Conservation (phyloP, 306 rosid species). For the Acmispon strigosus region DNA sequence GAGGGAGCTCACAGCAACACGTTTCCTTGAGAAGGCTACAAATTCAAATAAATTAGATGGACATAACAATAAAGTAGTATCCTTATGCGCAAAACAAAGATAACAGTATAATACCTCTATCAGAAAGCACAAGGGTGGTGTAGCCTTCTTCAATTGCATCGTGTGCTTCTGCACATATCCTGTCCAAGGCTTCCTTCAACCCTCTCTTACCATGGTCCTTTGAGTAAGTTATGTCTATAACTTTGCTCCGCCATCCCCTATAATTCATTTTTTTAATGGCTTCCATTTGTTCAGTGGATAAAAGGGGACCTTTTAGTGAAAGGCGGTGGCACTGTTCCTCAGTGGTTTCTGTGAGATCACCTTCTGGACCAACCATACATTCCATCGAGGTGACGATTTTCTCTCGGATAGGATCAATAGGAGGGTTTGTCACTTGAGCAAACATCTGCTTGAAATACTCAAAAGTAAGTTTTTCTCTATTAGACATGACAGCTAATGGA, state of each 20-base stretch:
- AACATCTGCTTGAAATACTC: constrained; percentile 99
- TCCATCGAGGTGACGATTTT: constrained; percentile 93
- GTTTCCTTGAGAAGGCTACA: constrained; percentile 73
- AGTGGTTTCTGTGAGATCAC: constrained; percentile 85
- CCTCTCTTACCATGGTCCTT: constrained; percentile 70
- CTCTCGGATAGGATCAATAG: constrained; percentile 96
- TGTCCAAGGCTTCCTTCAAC: constrained; percentile 78
- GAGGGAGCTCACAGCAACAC: constrained; percentile 91
- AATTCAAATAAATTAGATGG: constrained; percentile 6
- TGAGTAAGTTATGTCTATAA: constrained; percentile 81
- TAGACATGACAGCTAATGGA: constrained; percentile 94
- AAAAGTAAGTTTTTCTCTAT: constrained; percentile 80
- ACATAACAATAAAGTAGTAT: not conserved
- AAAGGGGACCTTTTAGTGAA: constrained; percentile 81
- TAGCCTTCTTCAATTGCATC: constrained; percentile 80
- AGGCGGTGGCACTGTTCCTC: constrained; percentile 94
- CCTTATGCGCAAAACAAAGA: constrained; percentile 4
- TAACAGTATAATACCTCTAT: constrained; percentile 61
- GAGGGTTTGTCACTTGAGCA: constrained; percentile 99
- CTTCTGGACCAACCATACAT: constrained; percentile 99
- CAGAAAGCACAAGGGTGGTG: constrained; percentile 83
- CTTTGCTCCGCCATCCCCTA: constrained; percentile 90
- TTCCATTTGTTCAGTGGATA: constrained; percentile 71
- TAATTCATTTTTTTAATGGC: constrained; percentile 81
- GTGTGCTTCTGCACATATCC: constrained; percentile 77